These are phyloP conservation scores for Annulohypoxylon truncatum DNA, from an alignment of 2,329 filamentous ascomycete genomes.

Conservation along the genomic window DNA sequence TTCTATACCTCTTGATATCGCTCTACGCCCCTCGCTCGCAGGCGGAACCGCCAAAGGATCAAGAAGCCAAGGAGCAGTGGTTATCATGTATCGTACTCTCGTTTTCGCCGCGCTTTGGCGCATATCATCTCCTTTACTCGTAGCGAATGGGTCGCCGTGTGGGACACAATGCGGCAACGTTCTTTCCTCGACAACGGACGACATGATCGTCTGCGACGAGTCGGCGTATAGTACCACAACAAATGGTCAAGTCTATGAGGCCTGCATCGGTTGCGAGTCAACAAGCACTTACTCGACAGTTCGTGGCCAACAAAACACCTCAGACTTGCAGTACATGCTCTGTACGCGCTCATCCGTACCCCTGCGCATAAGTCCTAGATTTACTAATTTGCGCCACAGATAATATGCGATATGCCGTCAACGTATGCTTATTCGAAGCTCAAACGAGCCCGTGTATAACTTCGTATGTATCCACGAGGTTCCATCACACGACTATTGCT, in stretches of 20 bases:
- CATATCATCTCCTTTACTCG: constrained; percentile 53
- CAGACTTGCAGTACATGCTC: constrained; percentile 65
- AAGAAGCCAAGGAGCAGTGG: constrained; percentile 11
- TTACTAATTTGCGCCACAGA: constrained; percentile 55
- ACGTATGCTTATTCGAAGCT: constrained; percentile 64
- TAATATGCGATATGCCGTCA: constrained; percentile 67
- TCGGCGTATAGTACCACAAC: constrained; percentile 52
- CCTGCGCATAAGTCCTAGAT: background rate
- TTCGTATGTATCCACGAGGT: constrained; percentile 53
- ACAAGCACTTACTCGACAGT: constrained; percentile 59
- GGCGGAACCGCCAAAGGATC: background rate
- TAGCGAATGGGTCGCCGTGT: constrained; percentile 62
- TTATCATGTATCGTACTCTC: constrained; percentile 38
- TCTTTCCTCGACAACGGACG: constrained; percentile 56
- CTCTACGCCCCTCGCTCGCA: constrained; percentile 9
- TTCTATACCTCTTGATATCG: background rate
- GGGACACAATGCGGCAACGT: constrained; percentile 65
- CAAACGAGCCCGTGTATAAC: constrained; percentile 63
- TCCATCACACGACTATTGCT: constrained; percentile 32
- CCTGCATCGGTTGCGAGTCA: constrained; percentile 65
- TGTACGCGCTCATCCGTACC: constrained; percentile 58
- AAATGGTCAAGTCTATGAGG: constrained; percentile 61
- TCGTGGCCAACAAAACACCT: constrained; percentile 51
- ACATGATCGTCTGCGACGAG: constrained; percentile 63
- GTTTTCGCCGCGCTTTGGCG: constrained; percentile 40